Base-by-base conservation (phyloP, 805 yeast species). In the Debaryomyces castellii region DNA sequence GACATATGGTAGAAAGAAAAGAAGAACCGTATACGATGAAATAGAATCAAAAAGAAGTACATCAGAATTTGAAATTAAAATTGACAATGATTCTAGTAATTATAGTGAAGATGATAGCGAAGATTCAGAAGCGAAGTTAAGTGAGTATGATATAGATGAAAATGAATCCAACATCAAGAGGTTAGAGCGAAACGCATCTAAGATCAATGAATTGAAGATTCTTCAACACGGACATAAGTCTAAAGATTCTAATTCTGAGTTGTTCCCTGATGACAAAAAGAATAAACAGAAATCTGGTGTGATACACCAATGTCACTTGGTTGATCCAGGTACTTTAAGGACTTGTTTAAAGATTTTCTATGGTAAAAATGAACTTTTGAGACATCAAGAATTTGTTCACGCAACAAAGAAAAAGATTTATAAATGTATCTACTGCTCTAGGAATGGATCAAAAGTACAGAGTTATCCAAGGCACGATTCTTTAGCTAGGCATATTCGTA, bases 381-480 rank as follows among this genome's bases (percentile, higher is more conserved):
- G 76, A 46, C 77, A 72, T 54, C 75, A 72, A 49, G 77, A 72
- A 49, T 71, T 71, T 57, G 76, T 71, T 18, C 77, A 72, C 55
- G 77, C 76, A 10, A 69, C 75, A 18, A 63, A 65, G 43, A 72
- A 71, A 53, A 67, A 64, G 45, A 64, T 71, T 11, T 72, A 66
- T 56, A 64, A 67, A 46, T 72, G 77, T 53, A 58, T 66, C 10
- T 72, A 69, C 45, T 72, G 77, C 52, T 55, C 68, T 21, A 51
- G 60, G 36, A 58, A 51, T 44, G 69, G 71, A 4, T 51, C 62
- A 8, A 66, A 62, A 46, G 63, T 68, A 0, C 75, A 71, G 50
- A 63, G 72, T 46, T 72, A 72, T 47, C 76, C 76, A 1, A 55
- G 76, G 16, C 75, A 71, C 49, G 77, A 72, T 49, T 69, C 75